Conservation (phyloP, 2,329 filamentous ascomycete species). For the Periglandula ipomoeae region DNA sequence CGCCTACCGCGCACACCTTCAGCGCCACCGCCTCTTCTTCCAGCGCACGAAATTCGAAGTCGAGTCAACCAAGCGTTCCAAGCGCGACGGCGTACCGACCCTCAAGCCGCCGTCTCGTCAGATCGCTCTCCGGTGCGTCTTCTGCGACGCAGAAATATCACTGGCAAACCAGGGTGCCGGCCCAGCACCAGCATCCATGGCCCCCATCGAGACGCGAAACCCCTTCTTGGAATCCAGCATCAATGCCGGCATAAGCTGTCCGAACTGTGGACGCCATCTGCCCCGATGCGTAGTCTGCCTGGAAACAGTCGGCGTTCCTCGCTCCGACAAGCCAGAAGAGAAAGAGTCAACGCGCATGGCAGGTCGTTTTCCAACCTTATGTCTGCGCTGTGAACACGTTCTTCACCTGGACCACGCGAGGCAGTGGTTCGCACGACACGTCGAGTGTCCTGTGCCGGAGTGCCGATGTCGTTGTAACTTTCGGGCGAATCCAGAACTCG, state of each 20-base stretch:
- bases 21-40: constrained; percentile 65
- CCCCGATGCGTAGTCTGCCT: constrained; percentile 60
- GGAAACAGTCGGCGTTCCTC: constrained; percentile 55
- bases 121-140: constrained; percentile 66
- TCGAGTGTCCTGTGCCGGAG: constrained; percentile 59
- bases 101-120: constrained; percentile 58
- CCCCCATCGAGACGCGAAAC: constrained; percentile 34
- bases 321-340: constrained; percentile 48
- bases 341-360: constrained; percentile 39
- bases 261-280: constrained; percentile 57
- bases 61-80: constrained; percentile 62
- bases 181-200: constrained; percentile 13
- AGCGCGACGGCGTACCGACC: constrained; percentile 51
- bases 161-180: constrained; percentile 30
- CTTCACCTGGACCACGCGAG: constrained; percentile 58
- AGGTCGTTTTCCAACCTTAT: constrained; percentile 59
- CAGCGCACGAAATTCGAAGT: constrained; percentile 71
- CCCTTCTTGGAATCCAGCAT: constrained; percentile 49
- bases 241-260: constrained; percentile 54
- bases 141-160: constrained; percentile 58
- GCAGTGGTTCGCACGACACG: constrained; percentile 56
- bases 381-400: constrained; percentile 58
- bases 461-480: constrained; percentile 58
- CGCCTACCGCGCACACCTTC: constrained; percentile 61
- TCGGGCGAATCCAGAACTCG: constrained; percentile 49